phyloP scores from a whole-genome alignment of 192 early-diverging fungal species.

The Coemansia sp. region DNA sequence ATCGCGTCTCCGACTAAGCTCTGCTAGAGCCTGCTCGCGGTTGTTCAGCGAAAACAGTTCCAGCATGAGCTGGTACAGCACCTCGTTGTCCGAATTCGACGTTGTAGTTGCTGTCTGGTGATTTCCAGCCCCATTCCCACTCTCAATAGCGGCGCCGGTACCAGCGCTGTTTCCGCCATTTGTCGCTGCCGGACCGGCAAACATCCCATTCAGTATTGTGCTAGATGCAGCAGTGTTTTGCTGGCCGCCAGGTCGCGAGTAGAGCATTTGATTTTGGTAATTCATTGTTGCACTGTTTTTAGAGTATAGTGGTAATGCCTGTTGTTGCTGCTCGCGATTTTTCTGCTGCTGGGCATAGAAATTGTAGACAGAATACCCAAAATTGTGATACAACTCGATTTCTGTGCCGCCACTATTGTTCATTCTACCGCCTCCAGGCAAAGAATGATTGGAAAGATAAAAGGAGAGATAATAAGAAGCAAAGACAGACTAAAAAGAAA shows the following conservation, averaged over 20 bases:
- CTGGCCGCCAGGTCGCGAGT: conserved; percentile 28
- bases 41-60: conserved; percentile 75
- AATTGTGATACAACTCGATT: neutral
- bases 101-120: neutral
- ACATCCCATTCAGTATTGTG: conserved; percentile 6
- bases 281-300: conserved; percentile 11
- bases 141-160: conserved; percentile 1
- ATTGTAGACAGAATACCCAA: neutral
- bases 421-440: conserved; percentile 27
- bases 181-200: conserved; percentile 6
- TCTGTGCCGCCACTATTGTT: conserved; percentile 17
- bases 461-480: neutral
- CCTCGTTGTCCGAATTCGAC: conserved; percentile 65
- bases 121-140: neutral
- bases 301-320: conserved; percentile 14
- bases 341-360: conserved; percentile 36
- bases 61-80: conserved; percentile 80
- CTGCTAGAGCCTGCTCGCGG: conserved; percentile 89
- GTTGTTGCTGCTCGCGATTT: conserved; percentile 24
- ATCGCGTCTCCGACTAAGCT: conserved; percentile 92
- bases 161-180: neutral
- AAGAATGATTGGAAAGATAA: conserved; percentile 2
- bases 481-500: neutral
- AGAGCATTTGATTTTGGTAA: conserved; percentile 44
- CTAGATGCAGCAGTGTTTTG: conserved; percentile 6